Evolutionary conservation across 257 asterid species (phyloP).

Genomic region (Paulownia fortunei): DNA sequence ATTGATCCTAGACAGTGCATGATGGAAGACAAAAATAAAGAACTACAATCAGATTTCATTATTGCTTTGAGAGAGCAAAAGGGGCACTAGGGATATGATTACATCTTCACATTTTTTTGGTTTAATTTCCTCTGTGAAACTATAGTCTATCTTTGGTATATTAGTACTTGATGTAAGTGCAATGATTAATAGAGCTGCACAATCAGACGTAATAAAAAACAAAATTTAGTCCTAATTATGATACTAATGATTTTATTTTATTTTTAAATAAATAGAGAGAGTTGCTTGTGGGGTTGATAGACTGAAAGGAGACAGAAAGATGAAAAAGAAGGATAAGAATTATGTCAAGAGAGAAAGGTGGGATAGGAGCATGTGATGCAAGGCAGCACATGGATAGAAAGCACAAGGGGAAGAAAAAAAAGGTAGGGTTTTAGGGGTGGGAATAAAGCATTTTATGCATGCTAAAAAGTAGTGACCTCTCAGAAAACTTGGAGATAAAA

Average conservation of each 20-base stretch:
- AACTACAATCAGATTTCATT: conserved; percentile 27
- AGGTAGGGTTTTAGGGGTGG: conserved; percentile 24
- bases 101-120: background rate
- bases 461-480: conserved; percentile 10
- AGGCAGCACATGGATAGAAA: conserved; percentile 42
- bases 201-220: background rate
- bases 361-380: conserved; percentile 40
- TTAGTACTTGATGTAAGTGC: background rate
- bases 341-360: conserved; percentile 41
- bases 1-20: background rate
- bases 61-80: conserved; percentile 39
- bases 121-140: background rate
- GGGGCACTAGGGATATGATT: conserved; percentile 42
- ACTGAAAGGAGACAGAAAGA: conserved; percentile 40
- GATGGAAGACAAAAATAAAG: background rate
- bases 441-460: conserved; percentile 36
- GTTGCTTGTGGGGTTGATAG: conserved; percentile 39
- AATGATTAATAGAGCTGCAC: conserved; percentile 6
- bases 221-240: conserved; percentile 33
- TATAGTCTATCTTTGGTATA: background rate
- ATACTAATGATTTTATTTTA: conserved; percentile 40
- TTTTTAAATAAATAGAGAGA: background rate
- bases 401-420: background rate
- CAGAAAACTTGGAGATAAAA: conserved; percentile 6
- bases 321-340: conserved; percentile 48